These are phyloP conservation scores for Cyberlindnera petersonii DNA, from an alignment of 805 yeast genomes.

Conservation along the genomic window DNA sequence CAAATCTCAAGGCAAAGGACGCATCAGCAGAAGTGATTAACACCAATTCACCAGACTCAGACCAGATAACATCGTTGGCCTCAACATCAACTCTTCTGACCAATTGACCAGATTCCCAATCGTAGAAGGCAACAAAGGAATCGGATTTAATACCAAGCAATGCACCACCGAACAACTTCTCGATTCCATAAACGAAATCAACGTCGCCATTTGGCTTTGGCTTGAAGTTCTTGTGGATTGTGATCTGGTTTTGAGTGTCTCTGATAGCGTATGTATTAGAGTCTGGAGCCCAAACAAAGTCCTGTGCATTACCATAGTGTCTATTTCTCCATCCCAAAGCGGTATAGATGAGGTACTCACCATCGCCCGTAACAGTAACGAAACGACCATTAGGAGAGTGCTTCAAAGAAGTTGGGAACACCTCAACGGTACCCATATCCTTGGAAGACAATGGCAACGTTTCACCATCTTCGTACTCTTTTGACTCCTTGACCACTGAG, in stretches of 20 bases:
- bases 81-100: constrained; percentile 90
- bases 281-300: constrained; percentile 94
- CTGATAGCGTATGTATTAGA: constrained; percentile 82
- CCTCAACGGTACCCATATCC: constrained; percentile 91
- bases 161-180: constrained; percentile 85
- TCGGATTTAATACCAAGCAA: constrained; percentile 79
- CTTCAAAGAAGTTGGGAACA: constrained; percentile 78
- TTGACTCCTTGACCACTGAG: constrained; percentile 70
- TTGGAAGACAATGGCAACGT: constrained; percentile 70
- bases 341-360: constrained; percentile 93
- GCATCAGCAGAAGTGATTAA: constrained; percentile 68
- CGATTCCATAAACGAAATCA: constrained; percentile 68
- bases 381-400: constrained; percentile 98
- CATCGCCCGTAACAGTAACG: constrained; percentile 96
- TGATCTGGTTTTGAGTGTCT: constrained; percentile 60
- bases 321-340: constrained; percentile 98
- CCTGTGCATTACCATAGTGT: constrained; percentile 83
- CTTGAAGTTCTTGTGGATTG: constrained; percentile 79
- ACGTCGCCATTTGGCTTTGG: constrained; percentile 62
- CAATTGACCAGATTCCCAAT: constrained; percentile 84
- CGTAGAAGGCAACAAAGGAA: constrained; percentile 83
- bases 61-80: constrained; percentile 80
- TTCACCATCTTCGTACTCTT: constrained; percentile 76
- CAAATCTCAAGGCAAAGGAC: constrained; percentile 74
- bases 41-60: constrained; percentile 87